Conservation (phyloP, 148 eudicot genomes). For the Simmondsia chinensis region DNA sequence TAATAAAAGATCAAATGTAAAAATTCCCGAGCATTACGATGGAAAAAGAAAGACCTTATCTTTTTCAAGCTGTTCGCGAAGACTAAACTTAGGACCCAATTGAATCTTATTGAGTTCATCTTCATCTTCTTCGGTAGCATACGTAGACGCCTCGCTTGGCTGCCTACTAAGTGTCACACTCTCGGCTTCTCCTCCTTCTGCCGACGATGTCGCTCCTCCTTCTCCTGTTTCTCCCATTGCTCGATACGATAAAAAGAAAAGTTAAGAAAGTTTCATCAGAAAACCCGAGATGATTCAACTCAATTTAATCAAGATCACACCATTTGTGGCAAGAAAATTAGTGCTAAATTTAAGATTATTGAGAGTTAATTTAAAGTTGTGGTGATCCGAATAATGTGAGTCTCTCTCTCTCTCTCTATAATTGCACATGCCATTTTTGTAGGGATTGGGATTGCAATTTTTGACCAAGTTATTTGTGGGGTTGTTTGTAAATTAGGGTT, state of each 20-base stretch:
- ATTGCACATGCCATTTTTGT: too few species aligned
- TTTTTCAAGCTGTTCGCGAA: conserved; percentile 60
- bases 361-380: too few species aligned
- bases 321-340: conserved; percentile 6
- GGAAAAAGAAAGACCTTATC: conserved; percentile 40
- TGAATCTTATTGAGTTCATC: conserved; percentile 35
- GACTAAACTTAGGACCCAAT: conserved; percentile 59
- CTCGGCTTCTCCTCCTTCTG: conserved; percentile 13
- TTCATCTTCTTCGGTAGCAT: conserved; percentile 52
- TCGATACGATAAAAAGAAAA: too few species aligned
- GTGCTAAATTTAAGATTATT: too few species aligned
- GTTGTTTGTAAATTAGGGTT: too few species aligned
- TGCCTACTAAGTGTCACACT: conserved; percentile 12
- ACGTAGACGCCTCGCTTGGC: conserved; percentile 34
- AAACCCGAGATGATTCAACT: too few species aligned
- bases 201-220: conserved; percentile 10
- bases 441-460: too few species aligned
- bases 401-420: too few species aligned
- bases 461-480: too few species aligned
- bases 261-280: too few species aligned
- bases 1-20: neutral
- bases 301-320: too few species aligned
- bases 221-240: conserved; percentile 22
- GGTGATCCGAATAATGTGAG: conserved; percentile 11
- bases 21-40: neutral